phyloP scores from a whole-genome alignment of 2,329 filamentous ascomycete species.

The Fusarium mangiferae region DNA sequence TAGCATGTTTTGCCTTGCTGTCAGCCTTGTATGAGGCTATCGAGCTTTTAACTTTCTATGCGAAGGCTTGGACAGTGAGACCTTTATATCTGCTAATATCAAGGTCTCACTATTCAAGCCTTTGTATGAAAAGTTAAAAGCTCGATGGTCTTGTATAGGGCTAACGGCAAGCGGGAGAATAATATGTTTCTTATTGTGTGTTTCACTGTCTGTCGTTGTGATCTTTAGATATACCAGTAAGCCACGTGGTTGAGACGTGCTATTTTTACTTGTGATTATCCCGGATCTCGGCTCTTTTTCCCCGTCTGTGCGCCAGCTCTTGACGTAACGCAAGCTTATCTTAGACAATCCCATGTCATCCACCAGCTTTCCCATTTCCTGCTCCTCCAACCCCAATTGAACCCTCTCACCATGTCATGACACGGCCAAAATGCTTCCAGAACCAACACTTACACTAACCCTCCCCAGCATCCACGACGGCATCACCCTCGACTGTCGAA shows the following conservation, averaged over 20 bases:
- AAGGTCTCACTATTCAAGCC: background rate
- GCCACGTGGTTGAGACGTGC: background rate
- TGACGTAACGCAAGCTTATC: conserved; percentile 16
- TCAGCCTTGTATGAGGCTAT: background rate
- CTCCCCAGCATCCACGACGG: conserved; percentile 88
- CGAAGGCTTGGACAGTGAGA: no score
- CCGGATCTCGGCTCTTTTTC: conserved; percentile 20
- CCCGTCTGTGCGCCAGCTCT: conserved; percentile 27
- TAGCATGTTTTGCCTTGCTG: background rate
- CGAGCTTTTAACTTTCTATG: background rate
- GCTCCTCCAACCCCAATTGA: conserved; percentile 1
- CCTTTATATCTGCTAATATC: no score
- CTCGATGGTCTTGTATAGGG: background rate
- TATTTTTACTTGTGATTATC: conserved; percentile 11
- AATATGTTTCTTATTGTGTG: background rate
- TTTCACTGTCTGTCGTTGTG: background rate
- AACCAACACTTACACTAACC: conserved; percentile 73
- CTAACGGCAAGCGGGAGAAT: background rate
- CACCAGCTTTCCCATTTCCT: background rate
- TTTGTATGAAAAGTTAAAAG: background rate
- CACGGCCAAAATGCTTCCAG: conserved; percentile 60
- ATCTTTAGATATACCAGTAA: background rate
- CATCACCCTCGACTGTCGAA: conserved; percentile 78
- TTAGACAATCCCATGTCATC: conserved; percentile 13
- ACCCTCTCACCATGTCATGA: conserved; percentile 31